A percentile compares a stretch with the other conserved stretches of the same genome.
Conservation (phyloP, 352 stramenopile genomes). For the Phytopythium ostracodes region DNA sequence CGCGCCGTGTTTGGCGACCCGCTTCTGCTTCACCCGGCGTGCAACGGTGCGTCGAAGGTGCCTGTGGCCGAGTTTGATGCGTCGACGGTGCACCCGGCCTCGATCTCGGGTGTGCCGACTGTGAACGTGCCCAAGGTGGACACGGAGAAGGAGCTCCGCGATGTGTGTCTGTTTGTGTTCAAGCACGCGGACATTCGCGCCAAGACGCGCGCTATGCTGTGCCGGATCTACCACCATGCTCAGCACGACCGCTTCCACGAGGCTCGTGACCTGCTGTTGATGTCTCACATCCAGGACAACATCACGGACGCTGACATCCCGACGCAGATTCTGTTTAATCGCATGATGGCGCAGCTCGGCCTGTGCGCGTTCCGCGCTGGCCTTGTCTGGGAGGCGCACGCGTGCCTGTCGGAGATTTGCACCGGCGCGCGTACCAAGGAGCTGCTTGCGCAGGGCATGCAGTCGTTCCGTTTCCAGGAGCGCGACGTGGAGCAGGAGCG, state of each 20-base stretch:
- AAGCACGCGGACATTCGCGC: conserved; percentile 89
- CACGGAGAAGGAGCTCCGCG: conserved; percentile 79
- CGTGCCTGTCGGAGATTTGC: conserved; percentile 97
- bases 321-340: conserved; percentile 98
- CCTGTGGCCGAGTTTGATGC: conserved; percentile 52
- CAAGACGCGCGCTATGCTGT: conserved; percentile 97
- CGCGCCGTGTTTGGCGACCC: conserved; percentile 83
- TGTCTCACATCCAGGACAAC: conserved; percentile 98
- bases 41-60: conserved; percentile 48
- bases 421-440: conserved; percentile 91
- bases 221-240: conserved; percentile 97
- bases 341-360: conserved; percentile 91
- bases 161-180: conserved; percentile 93
- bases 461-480: conserved; percentile 90
- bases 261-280: conserved; percentile 97
- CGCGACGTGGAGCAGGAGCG: conserved; percentile 97
- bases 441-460: conserved; percentile 95
- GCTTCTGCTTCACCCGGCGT: conserved; percentile 84
- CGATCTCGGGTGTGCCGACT: conserved; percentile 64
- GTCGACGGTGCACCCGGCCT: conserved; percentile 66
- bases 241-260: conserved; percentile 98
- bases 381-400: conserved; percentile 95
- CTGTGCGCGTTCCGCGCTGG: conserved; percentile 96
- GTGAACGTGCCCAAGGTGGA: conserved; percentile 56
- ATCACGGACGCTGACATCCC: conserved; percentile 91